Evolutionary conservation across 2,329 filamentous ascomycete genomes (phyloP).

Genomic region (Neofusicoccum umdonicola): DNA sequence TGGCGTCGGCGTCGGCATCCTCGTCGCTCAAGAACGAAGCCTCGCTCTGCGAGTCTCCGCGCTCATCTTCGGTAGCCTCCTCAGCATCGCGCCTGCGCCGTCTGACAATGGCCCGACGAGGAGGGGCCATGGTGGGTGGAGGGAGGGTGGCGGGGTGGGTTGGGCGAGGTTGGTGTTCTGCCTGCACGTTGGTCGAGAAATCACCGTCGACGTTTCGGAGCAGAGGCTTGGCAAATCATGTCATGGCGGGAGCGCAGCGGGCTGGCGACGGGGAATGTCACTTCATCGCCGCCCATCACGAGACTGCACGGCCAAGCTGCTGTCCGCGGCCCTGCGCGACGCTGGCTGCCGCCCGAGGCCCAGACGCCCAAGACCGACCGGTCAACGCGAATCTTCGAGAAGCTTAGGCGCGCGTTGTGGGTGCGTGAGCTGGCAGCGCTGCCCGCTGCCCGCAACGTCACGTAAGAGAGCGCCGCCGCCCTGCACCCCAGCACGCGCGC

Average conservation of each 20-base stretch:
- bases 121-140: constrained; percentile 33
- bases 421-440: constrained; percentile 11
- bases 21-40: constrained; percentile 58
- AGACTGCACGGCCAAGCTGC: constrained; percentile 6
- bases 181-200: constrained; percentile 17
- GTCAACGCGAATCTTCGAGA: constrained; percentile 16
- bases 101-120: constrained; percentile 35
- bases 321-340: neutral
- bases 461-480: constrained; percentile 1
- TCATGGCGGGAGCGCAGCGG: constrained; percentile 15
- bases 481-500: constrained; percentile 13
- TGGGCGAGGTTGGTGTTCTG: constrained; percentile 15
- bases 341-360: neutral
- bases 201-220: constrained; percentile 15
- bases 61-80: constrained; percentile 45
- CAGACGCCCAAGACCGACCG: constrained; percentile 2
- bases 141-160: constrained; percentile 12
- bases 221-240: constrained; percentile 17
- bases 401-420: constrained; percentile 7
- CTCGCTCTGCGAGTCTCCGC: constrained; percentile 63
- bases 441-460: neutral
- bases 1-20: constrained; percentile 59
- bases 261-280: constrained; percentile 11
- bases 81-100: constrained; percentile 40
- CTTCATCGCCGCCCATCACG: constrained; percentile 5